These are phyloP conservation scores for Pholiota molesta DNA, from an alignment of 768 basidiomycete genomes.

Conservation along the genomic window DNA sequence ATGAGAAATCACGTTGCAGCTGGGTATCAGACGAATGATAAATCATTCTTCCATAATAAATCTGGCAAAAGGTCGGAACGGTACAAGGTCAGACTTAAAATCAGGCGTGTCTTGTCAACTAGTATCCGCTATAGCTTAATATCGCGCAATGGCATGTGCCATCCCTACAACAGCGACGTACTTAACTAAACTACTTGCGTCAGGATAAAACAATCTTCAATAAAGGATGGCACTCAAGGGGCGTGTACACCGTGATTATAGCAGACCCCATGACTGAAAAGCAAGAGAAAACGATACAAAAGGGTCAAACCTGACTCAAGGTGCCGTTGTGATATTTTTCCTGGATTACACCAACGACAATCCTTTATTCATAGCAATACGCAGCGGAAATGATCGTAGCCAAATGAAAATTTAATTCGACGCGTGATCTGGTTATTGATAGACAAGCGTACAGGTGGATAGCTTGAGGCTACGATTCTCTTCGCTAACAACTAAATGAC, in stretches of 20 bases:
- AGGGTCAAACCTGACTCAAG: background rate
- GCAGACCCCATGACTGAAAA: background rate
- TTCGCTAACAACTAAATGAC: background rate
- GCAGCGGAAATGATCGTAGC: conserved; percentile 48
- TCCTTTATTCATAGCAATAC: conserved; percentile 19
- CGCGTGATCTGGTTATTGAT: background rate
- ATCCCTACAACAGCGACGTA: too few species aligned
- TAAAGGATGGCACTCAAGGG: too few species aligned
- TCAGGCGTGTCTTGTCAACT: too few species aligned
- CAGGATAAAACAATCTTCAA: too few species aligned
- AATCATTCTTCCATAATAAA: too few species aligned
- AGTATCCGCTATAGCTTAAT: too few species aligned
- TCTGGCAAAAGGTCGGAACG: too few species aligned
- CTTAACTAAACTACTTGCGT: too few species aligned
- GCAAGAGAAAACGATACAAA: background rate
- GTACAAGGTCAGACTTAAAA: too few species aligned
- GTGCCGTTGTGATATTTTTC: background rate
- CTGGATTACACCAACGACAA: conserved; percentile 10
- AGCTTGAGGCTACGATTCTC: background rate
- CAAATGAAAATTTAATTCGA: background rate
- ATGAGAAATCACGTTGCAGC: too few species aligned
- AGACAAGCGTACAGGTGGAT: background rate
- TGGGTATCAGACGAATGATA: too few species aligned
- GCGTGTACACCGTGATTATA: background rate
- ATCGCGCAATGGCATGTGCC: too few species aligned